Conservation (phyloP, 257 asterid genomes). For the Ballota nigra region DNA sequence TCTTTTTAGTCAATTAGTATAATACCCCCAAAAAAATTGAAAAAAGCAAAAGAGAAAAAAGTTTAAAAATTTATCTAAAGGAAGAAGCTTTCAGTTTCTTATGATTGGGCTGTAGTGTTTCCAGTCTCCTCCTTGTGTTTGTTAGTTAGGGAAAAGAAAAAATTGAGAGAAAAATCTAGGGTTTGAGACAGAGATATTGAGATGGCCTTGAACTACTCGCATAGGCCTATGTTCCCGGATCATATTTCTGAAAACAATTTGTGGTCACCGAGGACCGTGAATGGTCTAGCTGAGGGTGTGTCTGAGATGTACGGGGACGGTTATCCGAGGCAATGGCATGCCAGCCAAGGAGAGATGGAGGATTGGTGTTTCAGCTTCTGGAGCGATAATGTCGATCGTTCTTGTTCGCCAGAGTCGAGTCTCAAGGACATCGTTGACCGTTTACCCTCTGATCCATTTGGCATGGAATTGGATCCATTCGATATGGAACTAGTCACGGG, state of each 20-base stretch:
- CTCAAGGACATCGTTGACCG: conserved; percentile 56
- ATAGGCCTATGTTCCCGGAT: conserved; percentile 51
- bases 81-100: conserved; percentile 4
- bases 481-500: conserved; percentile 80
- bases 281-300: conserved; percentile 65
- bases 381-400: conserved; percentile 39
- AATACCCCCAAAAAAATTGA: not conserved
- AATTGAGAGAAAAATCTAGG: conserved; percentile 7
- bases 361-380: conserved; percentile 34
- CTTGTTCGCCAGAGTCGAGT: conserved; percentile 43
- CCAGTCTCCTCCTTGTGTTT: not conserved
- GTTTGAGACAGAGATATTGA: conserved; percentile 42
- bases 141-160: conserved; percentile 12
- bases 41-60: not conserved
- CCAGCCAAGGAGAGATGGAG: conserved; percentile 36
- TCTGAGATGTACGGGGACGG: conserved; percentile 55
- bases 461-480: conserved; percentile 96
- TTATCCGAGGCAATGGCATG: conserved; percentile 37
- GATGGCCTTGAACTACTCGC: conserved; percentile 93
- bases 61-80: not conserved
- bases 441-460: conserved; percentile 93
- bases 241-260: conserved; percentile 59
- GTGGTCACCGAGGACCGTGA: conserved; percentile 62
- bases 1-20: conserved; percentile 18
- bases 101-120: conserved; percentile 1